Evolutionary conservation across 495 filamentous ascomycete genomes (phyloP).

Genomic region (Penicillium longicatenatum): DNA sequence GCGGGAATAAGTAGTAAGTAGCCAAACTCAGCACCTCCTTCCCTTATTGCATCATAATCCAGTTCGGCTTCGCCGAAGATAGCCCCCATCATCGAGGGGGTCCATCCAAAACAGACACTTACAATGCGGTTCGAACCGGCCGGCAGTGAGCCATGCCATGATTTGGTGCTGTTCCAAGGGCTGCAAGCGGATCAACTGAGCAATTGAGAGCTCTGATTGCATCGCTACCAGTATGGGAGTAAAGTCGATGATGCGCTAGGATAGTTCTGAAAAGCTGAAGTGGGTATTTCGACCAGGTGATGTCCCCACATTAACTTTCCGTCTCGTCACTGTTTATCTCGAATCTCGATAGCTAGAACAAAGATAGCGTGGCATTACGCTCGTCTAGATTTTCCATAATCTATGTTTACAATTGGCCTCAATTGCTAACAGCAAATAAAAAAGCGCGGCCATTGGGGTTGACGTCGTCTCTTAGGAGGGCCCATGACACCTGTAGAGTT

Average conservation of each 20-base stretch:
- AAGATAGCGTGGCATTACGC: neutral
- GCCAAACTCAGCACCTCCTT: neutral
- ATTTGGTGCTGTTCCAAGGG: constrained; percentile 10
- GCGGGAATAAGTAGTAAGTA: constrained; percentile 24
- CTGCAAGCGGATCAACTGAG: constrained; percentile 14
- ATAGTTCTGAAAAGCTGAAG: constrained; percentile 2
- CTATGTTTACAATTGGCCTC: neutral
- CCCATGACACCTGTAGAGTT: neutral
- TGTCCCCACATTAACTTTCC: constrained; percentile 16
- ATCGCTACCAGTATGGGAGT: constrained; percentile 8
- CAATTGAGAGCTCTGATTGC: constrained; percentile 7
- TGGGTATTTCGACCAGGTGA: constrained; percentile 18
- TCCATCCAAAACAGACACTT: constrained; percentile 1
- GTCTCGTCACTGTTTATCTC: constrained; percentile 14
- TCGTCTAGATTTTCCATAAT: neutral
- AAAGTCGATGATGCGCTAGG: constrained; percentile 33
- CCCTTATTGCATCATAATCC: constrained; percentile 28
- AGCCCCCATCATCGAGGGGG: constrained; percentile 3
- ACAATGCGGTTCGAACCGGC: constrained; percentile 5
- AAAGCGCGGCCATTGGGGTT: neutral
- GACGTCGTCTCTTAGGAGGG: neutral
- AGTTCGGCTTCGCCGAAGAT: constrained; percentile 13
- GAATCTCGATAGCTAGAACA: neutral
- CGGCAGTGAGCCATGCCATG: constrained; percentile 9
- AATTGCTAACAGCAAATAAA: neutral